Evolutionary conservation across 2,329 filamentous ascomycete genomes (phyloP).

Genomic region (Cladophialophora bantiana): DNA sequence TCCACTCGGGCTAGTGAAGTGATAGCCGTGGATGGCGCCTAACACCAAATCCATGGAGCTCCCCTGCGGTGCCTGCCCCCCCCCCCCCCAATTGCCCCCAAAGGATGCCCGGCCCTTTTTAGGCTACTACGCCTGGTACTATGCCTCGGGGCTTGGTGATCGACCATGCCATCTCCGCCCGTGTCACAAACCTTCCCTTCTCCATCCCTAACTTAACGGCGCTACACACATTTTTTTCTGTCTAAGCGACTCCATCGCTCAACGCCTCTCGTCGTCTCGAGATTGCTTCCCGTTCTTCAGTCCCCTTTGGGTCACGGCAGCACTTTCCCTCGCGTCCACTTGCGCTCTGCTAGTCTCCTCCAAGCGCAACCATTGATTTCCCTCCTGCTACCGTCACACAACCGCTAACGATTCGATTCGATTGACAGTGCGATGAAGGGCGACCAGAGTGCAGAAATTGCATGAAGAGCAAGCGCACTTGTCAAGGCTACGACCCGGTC

Average conservation of each 20-base stretch:
- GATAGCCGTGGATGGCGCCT: conserved; percentile 26
- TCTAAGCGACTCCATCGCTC: conserved; percentile 25
- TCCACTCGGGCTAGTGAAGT: conserved; percentile 29
- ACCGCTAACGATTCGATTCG: conserved; percentile 26
- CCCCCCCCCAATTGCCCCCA: not conserved
- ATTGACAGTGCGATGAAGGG: conserved; percentile 85
- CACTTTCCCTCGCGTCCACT: conserved; percentile 24
- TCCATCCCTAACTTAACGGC: conserved; percentile 23
- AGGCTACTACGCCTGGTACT: not conserved
- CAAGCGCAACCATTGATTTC: not conserved
- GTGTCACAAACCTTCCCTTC: conserved; percentile 30
- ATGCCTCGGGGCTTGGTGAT: conserved; percentile 21
- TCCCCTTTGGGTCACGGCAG: conserved; percentile 20
- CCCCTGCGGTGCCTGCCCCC: not conserved
- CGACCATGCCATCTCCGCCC: conserved; percentile 30
- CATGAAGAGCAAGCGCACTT: conserved; percentile 72
- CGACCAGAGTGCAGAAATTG: conserved; percentile 84
- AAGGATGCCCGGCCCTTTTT: conserved; percentile 19
- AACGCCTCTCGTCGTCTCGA: conserved; percentile 22
- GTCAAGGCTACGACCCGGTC: conserved; percentile 71
- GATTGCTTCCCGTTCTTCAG: conserved; percentile 15
- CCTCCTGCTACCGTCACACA: conserved; percentile 16
- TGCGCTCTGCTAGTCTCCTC: not conserved
- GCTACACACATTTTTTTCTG: conserved; percentile 22
- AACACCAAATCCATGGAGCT: conserved; percentile 19